Base-by-base conservation (phyloP, 2,329 filamentous ascomycete species). In the Fusarium protoensiforme region DNA sequence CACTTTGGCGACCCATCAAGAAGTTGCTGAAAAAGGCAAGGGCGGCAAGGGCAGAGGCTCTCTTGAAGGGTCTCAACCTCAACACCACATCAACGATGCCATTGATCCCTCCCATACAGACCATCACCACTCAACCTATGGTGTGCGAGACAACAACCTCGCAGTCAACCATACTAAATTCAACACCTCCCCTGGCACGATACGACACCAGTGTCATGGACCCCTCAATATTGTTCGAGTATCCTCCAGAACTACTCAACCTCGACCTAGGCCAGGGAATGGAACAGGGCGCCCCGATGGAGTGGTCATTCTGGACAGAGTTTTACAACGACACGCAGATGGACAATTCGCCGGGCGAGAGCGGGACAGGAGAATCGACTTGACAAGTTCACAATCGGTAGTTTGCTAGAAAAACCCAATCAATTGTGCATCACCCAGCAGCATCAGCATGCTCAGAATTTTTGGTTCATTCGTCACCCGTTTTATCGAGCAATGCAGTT, bases 401-500 rank as follows among this genome's bases (percentile, higher is more conserved):
- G 67, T 72, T 69, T 54, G 62, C 61, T 76, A 77, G 63, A 75
- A 77, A 69, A 78, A 78, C 67, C 72, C 74, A 76, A 71, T 78
- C 75, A 77, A 78, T 78, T 78, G 71, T 74, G 75, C 73, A 77
- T 78, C 77, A 78, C 76, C 66, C 58, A 36, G 20, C 48, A 63
- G 61, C 74, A 68, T 72, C 69, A 60, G 64, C 66, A 76, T 78
- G 77, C 77, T 75, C 72, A 78, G 72, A 77, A 72, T 78, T 77
- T 81, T 82, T 81, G 81, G 81, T 84, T 83, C 80, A 83, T 83
- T 86, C 84, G 82, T 83, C 84, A 82, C 83, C 80, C 83, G 79
- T 80, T 80, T 84, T 84, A 82, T 81, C 83, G 85, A 86, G 86
- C 85, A 87, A 85, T 88, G 87, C 86, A 86, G 84, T 84, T 85